Conservation (phyloP, 2,329 filamentous ascomycete species). For the Aciculosporium take region DNA sequence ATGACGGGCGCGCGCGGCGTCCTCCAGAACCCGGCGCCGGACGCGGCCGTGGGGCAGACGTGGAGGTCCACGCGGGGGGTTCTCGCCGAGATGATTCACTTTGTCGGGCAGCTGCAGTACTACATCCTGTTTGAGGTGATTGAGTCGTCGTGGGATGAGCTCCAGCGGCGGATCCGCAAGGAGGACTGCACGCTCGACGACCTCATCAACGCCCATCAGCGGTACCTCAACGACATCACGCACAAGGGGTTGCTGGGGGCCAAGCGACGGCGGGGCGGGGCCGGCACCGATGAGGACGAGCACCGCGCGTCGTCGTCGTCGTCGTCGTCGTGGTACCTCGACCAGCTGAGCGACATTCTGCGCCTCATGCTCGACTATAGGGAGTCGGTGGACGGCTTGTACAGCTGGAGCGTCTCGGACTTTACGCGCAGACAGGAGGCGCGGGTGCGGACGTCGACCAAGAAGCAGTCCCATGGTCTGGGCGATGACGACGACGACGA, state of each 20-base stretch:
- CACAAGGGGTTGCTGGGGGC: slow-evolving; percentile 88
- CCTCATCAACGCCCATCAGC: slow-evolving; percentile 78
- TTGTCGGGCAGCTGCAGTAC: slow-evolving; percentile 92
- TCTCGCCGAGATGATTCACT: slow-evolving; percentile 96
- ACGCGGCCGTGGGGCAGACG: slow-evolving; percentile 53
- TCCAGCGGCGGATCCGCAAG: slow-evolving; percentile 68
- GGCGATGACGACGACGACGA: slow-evolving; percentile 11
- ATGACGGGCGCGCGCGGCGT: slow-evolving; percentile 94
- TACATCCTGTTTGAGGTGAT: slow-evolving; percentile 99
- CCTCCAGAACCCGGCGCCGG: slow-evolving; percentile 59
- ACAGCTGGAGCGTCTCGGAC: slow-evolving; percentile 87
- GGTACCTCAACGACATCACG: slow-evolving; percentile 86
- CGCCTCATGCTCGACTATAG: slow-evolving; percentile 90
- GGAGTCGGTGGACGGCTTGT: slow-evolving; percentile 84
- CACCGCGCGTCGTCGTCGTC: slow-evolving; percentile 19
- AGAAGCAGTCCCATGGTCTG: slow-evolving; percentile 14
- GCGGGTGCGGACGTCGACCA: slow-evolving; percentile 57
- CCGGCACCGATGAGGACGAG: slow-evolving; percentile 44
- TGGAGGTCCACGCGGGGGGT: slow-evolving; percentile 86
- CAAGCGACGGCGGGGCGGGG: slow-evolving; percentile 24
- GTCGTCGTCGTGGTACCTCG: slow-evolving; percentile 61
- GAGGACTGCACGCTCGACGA: slow-evolving; percentile 89
- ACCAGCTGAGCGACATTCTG: slow-evolving; percentile 81
- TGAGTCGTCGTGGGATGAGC: slow-evolving; percentile 84
- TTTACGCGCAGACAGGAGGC: slow-evolving; percentile 84